Conservation (phyloP, 129 eudicot species). For the Kitagawia praeruptora region DNA sequence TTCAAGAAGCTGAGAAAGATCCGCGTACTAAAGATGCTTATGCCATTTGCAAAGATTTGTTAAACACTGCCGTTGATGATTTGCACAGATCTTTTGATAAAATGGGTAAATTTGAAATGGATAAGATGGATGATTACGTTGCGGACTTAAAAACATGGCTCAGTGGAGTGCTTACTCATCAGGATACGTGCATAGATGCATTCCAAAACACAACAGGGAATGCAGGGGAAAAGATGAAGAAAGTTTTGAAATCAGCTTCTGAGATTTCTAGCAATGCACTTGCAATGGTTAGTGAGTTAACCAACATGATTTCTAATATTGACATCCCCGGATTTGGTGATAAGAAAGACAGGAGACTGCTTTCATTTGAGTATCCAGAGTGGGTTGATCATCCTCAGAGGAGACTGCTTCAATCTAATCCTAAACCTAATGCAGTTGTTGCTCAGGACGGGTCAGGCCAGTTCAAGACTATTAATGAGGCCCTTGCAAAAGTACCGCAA, state of each 20-base stretch:
- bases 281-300: constrained; percentile 28
- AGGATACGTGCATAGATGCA: constrained; percentile 50
- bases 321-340: not conserved
- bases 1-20: constrained; percentile 28
- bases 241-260: constrained; percentile 20
- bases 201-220: constrained; percentile 32
- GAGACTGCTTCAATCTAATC: constrained; percentile 15
- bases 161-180: constrained; percentile 44
- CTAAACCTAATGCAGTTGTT: constrained; percentile 41
- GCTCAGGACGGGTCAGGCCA: constrained; percentile 52
- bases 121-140: constrained; percentile 17
- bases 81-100: constrained; percentile 28
- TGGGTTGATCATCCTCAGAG: constrained; percentile 15
- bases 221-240: constrained; percentile 31
- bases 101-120: constrained; percentile 12
- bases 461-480: constrained; percentile 36
- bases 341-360: not conserved
- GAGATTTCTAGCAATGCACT: constrained; percentile 47
- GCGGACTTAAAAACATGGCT: constrained; percentile 52
- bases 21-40: constrained; percentile 22
- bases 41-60: constrained; percentile 33
- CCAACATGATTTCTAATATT: not conserved
- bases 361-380: not conserved
- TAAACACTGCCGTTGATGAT: constrained; percentile 38
- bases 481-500: constrained; percentile 22